These are phyloP conservation scores for Earliella scabrosa DNA, from an alignment of 1,284 basidiomycete genomes.

Conservation along the genomic window DNA sequence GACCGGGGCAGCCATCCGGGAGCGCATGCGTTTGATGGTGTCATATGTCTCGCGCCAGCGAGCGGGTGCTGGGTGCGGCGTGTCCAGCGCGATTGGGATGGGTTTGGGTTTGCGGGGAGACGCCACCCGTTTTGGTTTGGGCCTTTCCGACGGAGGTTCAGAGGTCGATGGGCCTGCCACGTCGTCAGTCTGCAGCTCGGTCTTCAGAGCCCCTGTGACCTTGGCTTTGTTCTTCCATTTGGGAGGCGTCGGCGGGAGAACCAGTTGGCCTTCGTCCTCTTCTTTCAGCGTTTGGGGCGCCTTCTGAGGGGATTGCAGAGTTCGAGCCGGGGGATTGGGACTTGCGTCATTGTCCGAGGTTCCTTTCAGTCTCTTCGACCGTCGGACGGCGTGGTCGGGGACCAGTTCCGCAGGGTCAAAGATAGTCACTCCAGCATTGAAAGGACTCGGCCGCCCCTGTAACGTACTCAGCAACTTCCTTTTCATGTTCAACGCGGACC, in stretches of 20 bases:
- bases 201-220: background rate
- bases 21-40: conserved; percentile 80
- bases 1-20: conserved; percentile 78
- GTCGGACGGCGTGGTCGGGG: background rate
- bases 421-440: conserved; percentile 20
- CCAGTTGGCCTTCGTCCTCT: no score
- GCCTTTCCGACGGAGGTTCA: background rate
- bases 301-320: background rate
- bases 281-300: background rate
- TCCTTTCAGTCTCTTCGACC: conserved; percentile 15
- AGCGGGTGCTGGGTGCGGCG: conserved; percentile 75
- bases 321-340: background rate
- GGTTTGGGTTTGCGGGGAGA: conserved; percentile 47
- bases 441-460: conserved; percentile 13
- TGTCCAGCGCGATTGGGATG: conserved; percentile 59
- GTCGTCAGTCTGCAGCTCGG: background rate
- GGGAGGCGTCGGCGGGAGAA: background rate
- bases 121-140: conserved; percentile 18
- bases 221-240: background rate
- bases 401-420: conserved; percentile 9
- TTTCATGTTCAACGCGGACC: conserved; percentile 13
- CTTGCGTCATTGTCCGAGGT: background rate
- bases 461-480: no score
- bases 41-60: conserved; percentile 80
- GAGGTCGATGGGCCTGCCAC: background rate